Percentiles rank a stretch among this genome's conserved stretches.
Conservation (phyloP, 2,329 filamentous ascomycete species). For the Aplosporella prunicola region DNA sequence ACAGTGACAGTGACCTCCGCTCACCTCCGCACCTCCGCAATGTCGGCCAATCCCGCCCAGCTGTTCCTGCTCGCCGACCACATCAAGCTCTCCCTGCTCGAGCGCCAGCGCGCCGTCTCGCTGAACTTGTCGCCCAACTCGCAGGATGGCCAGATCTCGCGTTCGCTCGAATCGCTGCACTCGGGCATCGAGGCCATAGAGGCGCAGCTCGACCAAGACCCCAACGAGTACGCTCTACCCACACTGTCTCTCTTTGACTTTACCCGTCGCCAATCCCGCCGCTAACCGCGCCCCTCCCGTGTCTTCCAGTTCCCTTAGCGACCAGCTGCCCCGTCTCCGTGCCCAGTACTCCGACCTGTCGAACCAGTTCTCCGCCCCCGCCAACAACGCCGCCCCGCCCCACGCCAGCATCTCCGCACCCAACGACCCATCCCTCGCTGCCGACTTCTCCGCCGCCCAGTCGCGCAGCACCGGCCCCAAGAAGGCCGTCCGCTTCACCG, state of each 20-base stretch:
- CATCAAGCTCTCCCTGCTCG: conserved; percentile 89
- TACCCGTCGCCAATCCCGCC: neutral
- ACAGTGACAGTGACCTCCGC: no score
- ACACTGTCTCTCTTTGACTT: neutral
- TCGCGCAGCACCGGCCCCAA: conserved; percentile 26
- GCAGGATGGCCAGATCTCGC: conserved; percentile 80
- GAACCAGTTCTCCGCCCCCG: conserved; percentile 64
- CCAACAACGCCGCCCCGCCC: conserved; percentile 32
- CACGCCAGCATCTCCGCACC: conserved; percentile 32
- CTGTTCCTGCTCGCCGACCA: conserved; percentile 91
- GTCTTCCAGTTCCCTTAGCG: conserved; percentile 38
- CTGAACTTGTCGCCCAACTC: conserved; percentile 69
- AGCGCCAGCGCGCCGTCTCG: conserved; percentile 76
- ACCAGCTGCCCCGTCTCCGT: conserved; percentile 59
- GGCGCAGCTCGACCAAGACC: conserved; percentile 49
- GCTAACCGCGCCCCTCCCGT: conserved; percentile 19
- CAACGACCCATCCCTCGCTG: conserved; percentile 31
- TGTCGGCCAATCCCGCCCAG: conserved; percentile 52
- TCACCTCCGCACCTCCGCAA: conserved; percentile 9
- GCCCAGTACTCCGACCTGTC: conserved; percentile 68
- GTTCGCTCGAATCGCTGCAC: conserved; percentile 77
- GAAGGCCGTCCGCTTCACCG: conserved; percentile 82
- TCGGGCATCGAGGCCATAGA: conserved; percentile 67
- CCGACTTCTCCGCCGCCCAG: conserved; percentile 28
- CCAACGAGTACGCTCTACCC: conserved; percentile 41